phyloP scores from a whole-genome alignment of 73 alveolate genomes.

The Paramecium pentaurelia region DNA sequence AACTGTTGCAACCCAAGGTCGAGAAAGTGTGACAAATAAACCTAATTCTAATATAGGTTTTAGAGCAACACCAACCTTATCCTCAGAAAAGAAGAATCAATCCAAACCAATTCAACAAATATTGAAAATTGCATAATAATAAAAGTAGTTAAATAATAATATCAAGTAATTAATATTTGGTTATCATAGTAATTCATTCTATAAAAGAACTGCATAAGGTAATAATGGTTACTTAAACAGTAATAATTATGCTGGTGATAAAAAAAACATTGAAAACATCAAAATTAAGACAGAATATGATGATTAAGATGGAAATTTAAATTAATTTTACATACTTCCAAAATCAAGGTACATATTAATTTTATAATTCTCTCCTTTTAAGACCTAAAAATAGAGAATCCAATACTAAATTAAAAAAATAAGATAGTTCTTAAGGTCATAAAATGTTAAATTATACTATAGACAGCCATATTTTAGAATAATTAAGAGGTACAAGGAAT shows the following conservation, averaged over 20 bases:
- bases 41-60: neutral
- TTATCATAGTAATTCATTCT: neutral
- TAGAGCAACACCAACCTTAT: neutral
- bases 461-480: neutral
- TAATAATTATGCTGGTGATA: neutral
- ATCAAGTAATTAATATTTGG: neutral
- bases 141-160: neutral
- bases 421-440: neutral
- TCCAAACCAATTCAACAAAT: neutral
- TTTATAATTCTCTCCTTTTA: neutral
- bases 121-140: neutral
- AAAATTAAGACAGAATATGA: slow-evolving; percentile 39
- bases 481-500: neutral
- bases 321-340: neutral
- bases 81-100: neutral
- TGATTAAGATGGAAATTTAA: neutral
- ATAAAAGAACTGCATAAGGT: neutral
- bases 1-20: neutral
- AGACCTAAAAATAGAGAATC: slow-evolving; percentile 9
- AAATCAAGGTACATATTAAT: slow-evolving; percentile 9
- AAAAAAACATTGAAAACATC: neutral
- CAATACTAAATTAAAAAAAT: neutral
- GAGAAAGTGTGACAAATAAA: neutral
- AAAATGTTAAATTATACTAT: slow-evolving; percentile 13
- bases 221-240: neutral